These are phyloP conservation scores for Russula olivacea DNA, from an alignment of 768 basidiomycete species.

Conservation along the genomic window DNA sequence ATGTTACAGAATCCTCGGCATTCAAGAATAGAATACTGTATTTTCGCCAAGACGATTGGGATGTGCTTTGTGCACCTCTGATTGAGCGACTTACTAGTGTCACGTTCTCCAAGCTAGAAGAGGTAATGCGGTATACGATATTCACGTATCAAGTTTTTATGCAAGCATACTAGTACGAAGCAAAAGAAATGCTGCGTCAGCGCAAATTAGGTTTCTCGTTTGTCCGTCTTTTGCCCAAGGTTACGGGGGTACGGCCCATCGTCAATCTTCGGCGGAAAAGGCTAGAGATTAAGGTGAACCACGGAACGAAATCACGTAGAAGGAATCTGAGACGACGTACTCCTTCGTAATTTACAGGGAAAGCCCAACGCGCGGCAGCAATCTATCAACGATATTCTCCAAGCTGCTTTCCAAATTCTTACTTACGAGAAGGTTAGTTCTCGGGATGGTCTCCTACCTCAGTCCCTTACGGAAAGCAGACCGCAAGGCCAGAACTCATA, in stretches of 20 bases:
- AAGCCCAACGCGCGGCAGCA: conserved; percentile 31
- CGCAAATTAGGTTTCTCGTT: conserved; percentile 78
- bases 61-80: conserved; percentile 72
- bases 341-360: neutral
- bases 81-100: conserved; percentile 63
- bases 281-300: conserved; percentile 31
- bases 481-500: conserved; percentile 52
- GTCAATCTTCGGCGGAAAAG: conserved; percentile 74
- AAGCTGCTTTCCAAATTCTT: conserved; percentile 79
- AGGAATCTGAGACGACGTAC: conserved; percentile 28
- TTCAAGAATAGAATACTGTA: conserved; percentile 80
- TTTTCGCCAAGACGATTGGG: conserved; percentile 95
- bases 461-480: conserved; percentile 38
- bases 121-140: conserved; percentile 41
- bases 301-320: conserved; percentile 19
- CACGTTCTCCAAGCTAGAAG: conserved; percentile 65
- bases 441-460: neutral
- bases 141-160: neutral
- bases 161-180: conserved; percentile 46
- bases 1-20: conserved; percentile 86
- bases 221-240: conserved; percentile 87
- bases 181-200: conserved; percentile 59
- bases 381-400: conserved; percentile 86
- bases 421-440: conserved; percentile 74
- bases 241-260: conserved; percentile 90